Base-by-base conservation (phyloP, 768 basidiomycete species). In the Termitomyces sp. region DNA sequence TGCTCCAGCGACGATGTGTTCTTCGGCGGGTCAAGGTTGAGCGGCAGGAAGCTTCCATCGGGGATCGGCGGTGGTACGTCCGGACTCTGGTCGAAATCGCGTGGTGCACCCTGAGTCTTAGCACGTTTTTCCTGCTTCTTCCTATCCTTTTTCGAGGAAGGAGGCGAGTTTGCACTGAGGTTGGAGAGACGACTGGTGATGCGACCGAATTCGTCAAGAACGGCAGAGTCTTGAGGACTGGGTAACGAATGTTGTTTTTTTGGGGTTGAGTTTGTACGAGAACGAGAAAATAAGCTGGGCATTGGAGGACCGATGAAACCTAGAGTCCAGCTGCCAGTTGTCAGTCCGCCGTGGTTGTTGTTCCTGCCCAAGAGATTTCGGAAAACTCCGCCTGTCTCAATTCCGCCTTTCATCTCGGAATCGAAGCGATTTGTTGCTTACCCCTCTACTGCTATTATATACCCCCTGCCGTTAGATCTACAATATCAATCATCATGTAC, bases 231-330 rank as follows among this genome's bases (percentile, higher is more conserved):
- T n/a, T n/a, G n/a, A n/a, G n/a, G n/a, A n/a, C n/a, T n/a, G 59
- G 64, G 62, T 46, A 67, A 57, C 46, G 64, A 64, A 56, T 62
- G 63, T 50, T 59, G 59, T 64, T 74, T 78, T 74, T 80, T 83
- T 37, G 83, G 74, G 2, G 82, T 81, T 22, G 87, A 87, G 55
- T 75, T 78, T 48, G 86, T 87, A 53, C 88, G 81, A 61, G 84
- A 69, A 64, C 87, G 83, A 69, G 88, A 87, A 74, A 89, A 89
- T 73, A 89, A 68, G 71, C 84, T 87, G 76, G 82, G 86, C 87
- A 89, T 89, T 74, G 79, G 48, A 56, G 47, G n/a, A n/a, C n/a
- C n/a, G n/a, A n/a, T n/a, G n/a, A n/a, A n/a, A n/a, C n/a, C n/a
- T n/a, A 60, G 62, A 60, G 59, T 60, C 59, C 59, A 55, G 59